Percentiles rank a stretch among this genome's conserved stretches.
phyloP scores from a whole-genome alignment of 176 grass and related monocot genomes.

The Typha latifolia region DNA sequence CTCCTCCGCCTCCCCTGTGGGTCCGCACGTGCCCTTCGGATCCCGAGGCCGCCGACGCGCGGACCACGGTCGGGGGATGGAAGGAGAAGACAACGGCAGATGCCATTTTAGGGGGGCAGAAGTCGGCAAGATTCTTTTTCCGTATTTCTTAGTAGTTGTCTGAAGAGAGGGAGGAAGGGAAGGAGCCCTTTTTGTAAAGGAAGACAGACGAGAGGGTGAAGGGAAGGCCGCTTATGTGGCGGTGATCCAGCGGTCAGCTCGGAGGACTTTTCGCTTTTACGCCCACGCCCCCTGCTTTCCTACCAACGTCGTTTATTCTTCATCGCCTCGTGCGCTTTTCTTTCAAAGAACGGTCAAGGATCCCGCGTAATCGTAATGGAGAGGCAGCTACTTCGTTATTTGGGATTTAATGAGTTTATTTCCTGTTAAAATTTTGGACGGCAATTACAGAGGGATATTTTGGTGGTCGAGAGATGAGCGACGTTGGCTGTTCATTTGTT shows the following conservation, averaged over 20 bases:
- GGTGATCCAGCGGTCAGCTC: background rate
- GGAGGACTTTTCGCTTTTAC: background rate
- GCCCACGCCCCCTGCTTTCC: too few species aligned
- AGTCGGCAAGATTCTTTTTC: background rate
- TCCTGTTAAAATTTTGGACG: background rate
- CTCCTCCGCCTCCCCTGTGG: constrained; percentile 2
- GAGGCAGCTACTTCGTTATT: too few species aligned
- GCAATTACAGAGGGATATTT: background rate
- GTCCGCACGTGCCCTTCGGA: constrained; percentile 10
- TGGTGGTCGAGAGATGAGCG: too few species aligned
- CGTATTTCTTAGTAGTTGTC: background rate
- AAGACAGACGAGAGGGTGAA: too few species aligned
- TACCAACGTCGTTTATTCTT: too few species aligned
- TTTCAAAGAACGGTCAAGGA: background rate
- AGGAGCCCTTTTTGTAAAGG: background rate
- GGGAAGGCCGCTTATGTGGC: background rate
- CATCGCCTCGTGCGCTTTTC: background rate
- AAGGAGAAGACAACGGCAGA: constrained; percentile 18
- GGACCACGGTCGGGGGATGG: background rate
- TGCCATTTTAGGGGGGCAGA: constrained; percentile 6
- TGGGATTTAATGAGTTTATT: too few species aligned
- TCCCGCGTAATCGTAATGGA: background rate
- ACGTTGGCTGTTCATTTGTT: too few species aligned
- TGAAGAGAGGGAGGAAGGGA: background rate
- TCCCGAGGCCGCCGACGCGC: constrained; percentile 7